Evolutionary conservation across 2,329 filamentous ascomycete genomes (phyloP).

Genomic region (Chaetoscypha palmicola): DNA sequence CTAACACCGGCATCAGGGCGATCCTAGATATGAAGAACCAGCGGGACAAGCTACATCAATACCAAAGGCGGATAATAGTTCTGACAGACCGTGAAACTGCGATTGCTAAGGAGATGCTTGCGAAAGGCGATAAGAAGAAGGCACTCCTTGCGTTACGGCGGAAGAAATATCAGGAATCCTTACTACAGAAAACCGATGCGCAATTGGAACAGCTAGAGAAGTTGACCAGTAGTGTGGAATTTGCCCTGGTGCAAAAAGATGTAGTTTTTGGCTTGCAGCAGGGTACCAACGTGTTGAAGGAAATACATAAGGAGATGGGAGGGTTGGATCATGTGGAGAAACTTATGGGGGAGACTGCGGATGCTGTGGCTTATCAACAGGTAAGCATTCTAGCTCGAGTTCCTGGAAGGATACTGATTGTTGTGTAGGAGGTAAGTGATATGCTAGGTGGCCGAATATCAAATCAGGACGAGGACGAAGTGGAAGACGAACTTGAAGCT

Average conservation of each 20-base stretch:
- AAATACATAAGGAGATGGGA: slow-evolving; percentile 94
- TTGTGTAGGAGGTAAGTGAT: slow-evolving; percentile 74
- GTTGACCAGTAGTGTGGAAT: slow-evolving; percentile 83
- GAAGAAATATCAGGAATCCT: slow-evolving; percentile 93
- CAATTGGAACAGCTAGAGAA: slow-evolving; percentile 93
- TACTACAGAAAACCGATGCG: slow-evolving; percentile 81
- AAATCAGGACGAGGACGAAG: slow-evolving; percentile 93
- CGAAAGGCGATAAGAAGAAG: slow-evolving; percentile 68
- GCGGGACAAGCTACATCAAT: slow-evolving; percentile 93
- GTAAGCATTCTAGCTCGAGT: slow-evolving; percentile 39
- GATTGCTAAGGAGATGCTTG: slow-evolving; percentile 76
- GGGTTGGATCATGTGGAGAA: slow-evolving; percentile 91
- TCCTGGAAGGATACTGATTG: slow-evolving; percentile 4
- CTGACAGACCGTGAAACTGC: slow-evolving; percentile 83
- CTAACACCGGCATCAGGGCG: slow-evolving; percentile 49
- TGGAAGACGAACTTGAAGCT: slow-evolving; percentile 87
- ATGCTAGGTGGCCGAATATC: slow-evolving; percentile 84
- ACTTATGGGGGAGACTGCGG: slow-evolving; percentile 85
- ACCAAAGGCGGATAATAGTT: slow-evolving; percentile 81
- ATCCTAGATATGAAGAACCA: slow-evolving; percentile 97
- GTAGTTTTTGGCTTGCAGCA: slow-evolving; percentile 88
- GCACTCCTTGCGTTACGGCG: slow-evolving; percentile 83
- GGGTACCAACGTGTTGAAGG: slow-evolving; percentile 79
- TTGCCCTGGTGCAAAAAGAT: slow-evolving; percentile 94
- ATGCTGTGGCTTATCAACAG: slow-evolving; percentile 86